Evolutionary conservation across 1,284 basidiomycete species (phyloP), one percentile per base, ranked within the genome.

Genomic region (Sanghuangporus sanghuang): DNA sequence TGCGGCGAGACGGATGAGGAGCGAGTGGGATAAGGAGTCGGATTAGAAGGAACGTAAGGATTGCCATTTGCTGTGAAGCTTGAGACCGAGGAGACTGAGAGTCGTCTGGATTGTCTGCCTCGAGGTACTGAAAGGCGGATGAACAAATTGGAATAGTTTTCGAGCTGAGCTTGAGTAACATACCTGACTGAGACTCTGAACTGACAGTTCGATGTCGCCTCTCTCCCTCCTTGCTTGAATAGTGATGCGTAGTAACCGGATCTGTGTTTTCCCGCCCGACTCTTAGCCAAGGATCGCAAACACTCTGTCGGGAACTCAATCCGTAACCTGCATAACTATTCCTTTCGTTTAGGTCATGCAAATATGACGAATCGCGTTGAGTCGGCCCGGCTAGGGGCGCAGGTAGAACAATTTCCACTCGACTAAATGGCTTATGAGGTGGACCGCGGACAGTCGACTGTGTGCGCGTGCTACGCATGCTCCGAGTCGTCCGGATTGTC

Each of bases 331-430:
- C 32, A 42, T 42, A 32, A 32, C 27, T 32, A 5, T 32, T 32
- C 27, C 27, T 42, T 36, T 54, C 63, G 23, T 44, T 48, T 42
- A 57, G 42, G 18, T 49, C 32, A 18, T 35, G 53, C 38, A 39
- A n/a, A 21, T 23, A 53, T 36, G 11, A 38, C 57, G 55, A n/a
- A 38, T 54, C 54, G 7, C n/a, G 72, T 50, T 75, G 71, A 12
- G 77, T 67, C 32, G 71, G 67, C 2, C 76, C 75, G 1, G 79
- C 79, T n/a, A 86, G 76, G 2, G 84, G 85, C 0, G 80, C 72
- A 3, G 85, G 85, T 3, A 87, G 73, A 16, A 89, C 73, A 61
- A 89, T 84, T 65, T 87, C 81, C 40, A 89, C 72, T 63, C 78
- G 78, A 70, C 77, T 85, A 65, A 82, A 78, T 1, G 78, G 81